Conservation (phyloP, 2,329 filamentous ascomycete species). For the Ustilaginoidea virens region DNA sequence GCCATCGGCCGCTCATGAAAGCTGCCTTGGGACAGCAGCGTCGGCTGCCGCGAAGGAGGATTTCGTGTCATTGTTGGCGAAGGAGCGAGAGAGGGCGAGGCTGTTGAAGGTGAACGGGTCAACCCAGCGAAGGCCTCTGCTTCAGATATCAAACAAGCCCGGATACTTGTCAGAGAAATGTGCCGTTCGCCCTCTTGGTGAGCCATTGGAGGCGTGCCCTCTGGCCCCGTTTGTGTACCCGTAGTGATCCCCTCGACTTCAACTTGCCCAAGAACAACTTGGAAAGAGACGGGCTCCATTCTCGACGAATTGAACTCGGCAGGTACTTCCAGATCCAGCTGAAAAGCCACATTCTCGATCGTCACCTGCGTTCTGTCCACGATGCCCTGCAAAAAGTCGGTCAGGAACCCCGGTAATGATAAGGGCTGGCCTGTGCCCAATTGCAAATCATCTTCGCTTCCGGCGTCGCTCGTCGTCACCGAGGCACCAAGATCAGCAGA, state of each 20-base stretch:
- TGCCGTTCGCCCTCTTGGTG: slow-evolving; percentile 50
- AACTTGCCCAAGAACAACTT: slow-evolving; percentile 48
- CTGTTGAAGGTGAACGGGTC: slow-evolving; percentile 38
- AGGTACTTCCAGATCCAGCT: slow-evolving; percentile 45
- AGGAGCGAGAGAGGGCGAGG: slow-evolving; percentile 24
- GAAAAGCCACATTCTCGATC: slow-evolving; percentile 49
- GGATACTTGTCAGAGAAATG: slow-evolving; percentile 46
- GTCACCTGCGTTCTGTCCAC: slow-evolving; percentile 54
- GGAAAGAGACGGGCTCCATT: slow-evolving; percentile 44
- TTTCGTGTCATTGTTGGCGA: slow-evolving; percentile 34
- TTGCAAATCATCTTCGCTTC: slow-evolving; percentile 41
- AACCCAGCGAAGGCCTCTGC: slow-evolving; percentile 48
- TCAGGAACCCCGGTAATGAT: slow-evolving; percentile 54
- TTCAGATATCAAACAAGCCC: slow-evolving; percentile 51
- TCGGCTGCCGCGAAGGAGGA: slow-evolving; percentile 17
- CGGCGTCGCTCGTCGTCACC: slow-evolving; percentile 42
- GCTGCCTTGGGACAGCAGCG: slow-evolving; percentile 13
- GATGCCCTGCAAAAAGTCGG: slow-evolving; percentile 58
- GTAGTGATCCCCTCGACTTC: slow-evolving; percentile 51
- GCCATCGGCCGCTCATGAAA: slow-evolving; percentile 11
- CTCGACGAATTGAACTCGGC: slow-evolving; percentile 28
- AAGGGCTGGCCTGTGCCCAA: slow-evolving; percentile 57
- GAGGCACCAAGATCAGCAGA: slow-evolving; percentile 48
- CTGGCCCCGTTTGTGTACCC: slow-evolving; percentile 10
- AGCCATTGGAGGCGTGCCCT: slow-evolving; percentile 17